Evolutionary conservation across 2,329 filamentous ascomycete genomes (phyloP).

Genomic region (Trichophyton verrucosum): DNA sequence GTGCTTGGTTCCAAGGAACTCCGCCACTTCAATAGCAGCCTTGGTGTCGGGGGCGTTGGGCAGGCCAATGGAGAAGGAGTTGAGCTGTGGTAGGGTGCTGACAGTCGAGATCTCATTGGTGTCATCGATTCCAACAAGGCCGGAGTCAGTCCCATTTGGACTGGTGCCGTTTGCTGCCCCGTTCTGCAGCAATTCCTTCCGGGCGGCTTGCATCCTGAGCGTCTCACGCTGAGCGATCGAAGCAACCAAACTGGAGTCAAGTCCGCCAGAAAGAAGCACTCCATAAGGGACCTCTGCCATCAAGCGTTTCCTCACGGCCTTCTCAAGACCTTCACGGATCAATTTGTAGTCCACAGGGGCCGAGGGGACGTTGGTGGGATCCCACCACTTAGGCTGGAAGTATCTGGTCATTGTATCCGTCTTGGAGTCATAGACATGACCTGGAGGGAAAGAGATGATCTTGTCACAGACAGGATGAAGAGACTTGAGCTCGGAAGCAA

Average conservation of each 20-base stretch:
- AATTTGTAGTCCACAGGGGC: conserved; percentile 72
- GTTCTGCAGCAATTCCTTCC: conserved; percentile 16
- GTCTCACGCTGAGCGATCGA: conserved; percentile 93
- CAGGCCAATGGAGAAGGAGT: conserved; percentile 97
- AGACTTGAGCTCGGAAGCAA: conserved; percentile 93
- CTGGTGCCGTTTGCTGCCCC: conserved; percentile 34
- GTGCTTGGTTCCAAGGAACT: conserved; percentile 95
- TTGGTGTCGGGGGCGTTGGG: conserved; percentile 84
- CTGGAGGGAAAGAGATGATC: conserved; percentile 86
- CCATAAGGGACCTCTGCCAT: conserved; percentile 99
- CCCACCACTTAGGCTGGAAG: conserved; percentile 87
- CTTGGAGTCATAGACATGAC: conserved; percentile 90
- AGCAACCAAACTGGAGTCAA: conserved; percentile 91
- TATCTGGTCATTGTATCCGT: conserved; percentile 76
- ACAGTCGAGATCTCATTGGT: conserved; percentile 79
- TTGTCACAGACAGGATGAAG: conserved; percentile 88
- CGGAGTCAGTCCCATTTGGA: conserved; percentile 28
- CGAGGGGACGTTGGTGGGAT: conserved; percentile 63
- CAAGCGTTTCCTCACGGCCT: conserved; percentile 83
- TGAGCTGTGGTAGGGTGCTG: conserved; percentile 84
- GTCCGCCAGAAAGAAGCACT: conserved; percentile 83
- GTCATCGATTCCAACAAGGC: conserved; percentile 85
- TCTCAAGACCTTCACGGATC: conserved; percentile 72
- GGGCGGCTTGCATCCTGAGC: conserved; percentile 50
- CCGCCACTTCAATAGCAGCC: conserved; percentile 83